phyloP scores from a whole-genome alignment of 352 stramenopile genomes.

The Pythium sp. region DNA sequence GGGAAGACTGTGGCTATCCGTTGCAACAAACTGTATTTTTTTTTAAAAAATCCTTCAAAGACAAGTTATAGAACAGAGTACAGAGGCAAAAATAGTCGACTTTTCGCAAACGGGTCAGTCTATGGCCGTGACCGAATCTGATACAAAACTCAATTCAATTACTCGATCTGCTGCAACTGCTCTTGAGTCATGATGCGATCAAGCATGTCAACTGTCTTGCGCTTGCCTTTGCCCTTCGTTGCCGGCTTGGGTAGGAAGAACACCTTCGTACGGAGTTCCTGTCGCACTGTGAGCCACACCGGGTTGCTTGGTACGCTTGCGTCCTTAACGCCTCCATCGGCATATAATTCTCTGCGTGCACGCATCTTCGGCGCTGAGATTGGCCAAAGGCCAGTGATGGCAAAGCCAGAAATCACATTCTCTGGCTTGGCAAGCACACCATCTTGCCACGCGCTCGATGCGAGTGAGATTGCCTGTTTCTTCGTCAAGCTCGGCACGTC shows the following conservation, averaged over 20 bases:
- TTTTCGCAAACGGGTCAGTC: constrained; percentile 4
- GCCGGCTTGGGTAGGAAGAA: constrained; percentile 4
- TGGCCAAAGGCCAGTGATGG: neutral
- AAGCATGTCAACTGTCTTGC: neutral
- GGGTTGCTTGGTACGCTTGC: neutral
- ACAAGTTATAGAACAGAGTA: constrained; percentile 3
- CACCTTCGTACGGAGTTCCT: neutral
- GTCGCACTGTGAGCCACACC: neutral
- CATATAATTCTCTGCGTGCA: neutral
- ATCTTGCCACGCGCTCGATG: neutral
- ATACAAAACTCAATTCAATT: constrained; percentile 9
- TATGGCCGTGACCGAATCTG: constrained; percentile 6
- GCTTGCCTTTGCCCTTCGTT: constrained; percentile 1
- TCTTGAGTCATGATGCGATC: constrained; percentile 6
- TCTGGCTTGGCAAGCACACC: neutral
- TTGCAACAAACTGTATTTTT: constrained; percentile 4
- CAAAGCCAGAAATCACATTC: constrained; percentile 1
- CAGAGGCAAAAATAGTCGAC: constrained; percentile 2
- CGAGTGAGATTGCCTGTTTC: constrained; percentile 3
- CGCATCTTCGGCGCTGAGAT: neutral
- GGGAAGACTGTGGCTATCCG: neutral
- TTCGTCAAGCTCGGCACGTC: neutral
- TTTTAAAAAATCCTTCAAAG: constrained; percentile 3
- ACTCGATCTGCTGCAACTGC: constrained; percentile 12
- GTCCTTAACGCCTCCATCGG: neutral